These are phyloP conservation scores for Martiniozyma abietophila DNA, from an alignment of 805 yeast species.

Conservation along the genomic window DNA sequence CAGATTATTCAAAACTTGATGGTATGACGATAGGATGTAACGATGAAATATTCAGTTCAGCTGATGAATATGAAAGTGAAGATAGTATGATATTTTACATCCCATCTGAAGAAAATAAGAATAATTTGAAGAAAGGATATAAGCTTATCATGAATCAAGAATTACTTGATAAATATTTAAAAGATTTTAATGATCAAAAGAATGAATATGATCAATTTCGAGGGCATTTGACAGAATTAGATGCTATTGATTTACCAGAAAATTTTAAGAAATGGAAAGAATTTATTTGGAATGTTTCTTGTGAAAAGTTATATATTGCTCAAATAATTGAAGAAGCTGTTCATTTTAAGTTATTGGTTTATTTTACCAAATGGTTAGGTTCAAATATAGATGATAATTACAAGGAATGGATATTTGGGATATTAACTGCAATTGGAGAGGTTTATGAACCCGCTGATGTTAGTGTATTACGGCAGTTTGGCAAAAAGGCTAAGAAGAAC, in stretches of 20 bases:
- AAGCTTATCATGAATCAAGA: background rate
- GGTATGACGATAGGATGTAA: constrained; percentile 5
- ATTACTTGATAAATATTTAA: constrained; percentile 10
- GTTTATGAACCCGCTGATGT: constrained; percentile 30
- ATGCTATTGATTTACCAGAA: constrained; percentile 28
- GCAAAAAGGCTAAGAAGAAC: constrained; percentile 28
- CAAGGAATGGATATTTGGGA: constrained; percentile 32
- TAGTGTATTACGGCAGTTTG: constrained; percentile 33
- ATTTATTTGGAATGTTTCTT: constrained; percentile 27
- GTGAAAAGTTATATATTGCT: constrained; percentile 24
- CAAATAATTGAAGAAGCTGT: constrained; percentile 28
- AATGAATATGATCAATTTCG: constrained; percentile 15
- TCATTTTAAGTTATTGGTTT: constrained; percentile 30
- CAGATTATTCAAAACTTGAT: no score
- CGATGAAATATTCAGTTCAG: constrained; percentile 2
- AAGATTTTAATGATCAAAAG: constrained; percentile 13
- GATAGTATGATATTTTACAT: constrained; percentile 7
- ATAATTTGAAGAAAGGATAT: no score
- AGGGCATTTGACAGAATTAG: constrained; percentile 16
- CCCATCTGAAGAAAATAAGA: background rate
- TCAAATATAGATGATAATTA: constrained; percentile 23
- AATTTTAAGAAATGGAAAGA: constrained; percentile 35
- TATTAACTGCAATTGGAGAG: constrained; percentile 31
- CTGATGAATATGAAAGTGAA: constrained; percentile 3
- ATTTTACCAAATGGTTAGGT: constrained; percentile 34